phyloP scores from a whole-genome alignment of 257 asterid species.

The Nemophila menziesii region DNA sequence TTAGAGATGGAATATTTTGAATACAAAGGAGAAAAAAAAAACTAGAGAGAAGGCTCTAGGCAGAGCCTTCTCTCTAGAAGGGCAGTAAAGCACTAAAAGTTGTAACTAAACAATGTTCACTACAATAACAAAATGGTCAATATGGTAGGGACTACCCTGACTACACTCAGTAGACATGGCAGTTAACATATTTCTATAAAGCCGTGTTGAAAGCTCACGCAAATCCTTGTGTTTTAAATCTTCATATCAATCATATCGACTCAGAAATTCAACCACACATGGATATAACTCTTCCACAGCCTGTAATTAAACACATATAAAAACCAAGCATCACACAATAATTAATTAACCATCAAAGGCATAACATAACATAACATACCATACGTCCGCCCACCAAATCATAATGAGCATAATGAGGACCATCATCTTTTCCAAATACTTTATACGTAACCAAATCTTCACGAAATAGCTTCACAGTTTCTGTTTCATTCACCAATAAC shows the following conservation, averaged over 20 bases:
- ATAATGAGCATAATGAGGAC: constrained; percentile 97
- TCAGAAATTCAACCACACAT: constrained; percentile 54
- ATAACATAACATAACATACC: constrained; percentile 41
- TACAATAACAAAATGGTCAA: too few relatives aligned
- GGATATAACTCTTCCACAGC: constrained; percentile 72
- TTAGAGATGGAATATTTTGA: too few relatives aligned
- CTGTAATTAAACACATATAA: constrained; percentile 29
- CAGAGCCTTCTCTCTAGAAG: too few relatives aligned
- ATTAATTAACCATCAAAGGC: constrained; percentile 2
- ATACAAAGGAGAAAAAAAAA: too few relatives aligned
- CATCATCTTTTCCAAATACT: constrained; percentile 61
- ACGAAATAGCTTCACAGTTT: constrained; percentile 67
- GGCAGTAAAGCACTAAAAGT: too few relatives aligned
- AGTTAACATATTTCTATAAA: too few relatives aligned
- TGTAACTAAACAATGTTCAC: too few relatives aligned
- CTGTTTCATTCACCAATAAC: constrained; percentile 27
- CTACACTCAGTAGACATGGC: too few relatives aligned
- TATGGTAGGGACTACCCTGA: too few relatives aligned
- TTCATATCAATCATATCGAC: constrained; percentile 7
- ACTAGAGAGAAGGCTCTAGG: too few relatives aligned
- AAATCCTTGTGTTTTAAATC: too few relatives aligned
- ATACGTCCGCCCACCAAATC: constrained; percentile 87
- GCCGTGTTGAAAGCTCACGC: too few relatives aligned
- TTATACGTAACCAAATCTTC: constrained; percentile 64
- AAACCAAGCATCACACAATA: background rate